Evolutionary conservation across 768 basidiomycete genomes (phyloP), one percentile per base, ranked within the genome.

Genomic region (Tulasnella sp.): DNA sequence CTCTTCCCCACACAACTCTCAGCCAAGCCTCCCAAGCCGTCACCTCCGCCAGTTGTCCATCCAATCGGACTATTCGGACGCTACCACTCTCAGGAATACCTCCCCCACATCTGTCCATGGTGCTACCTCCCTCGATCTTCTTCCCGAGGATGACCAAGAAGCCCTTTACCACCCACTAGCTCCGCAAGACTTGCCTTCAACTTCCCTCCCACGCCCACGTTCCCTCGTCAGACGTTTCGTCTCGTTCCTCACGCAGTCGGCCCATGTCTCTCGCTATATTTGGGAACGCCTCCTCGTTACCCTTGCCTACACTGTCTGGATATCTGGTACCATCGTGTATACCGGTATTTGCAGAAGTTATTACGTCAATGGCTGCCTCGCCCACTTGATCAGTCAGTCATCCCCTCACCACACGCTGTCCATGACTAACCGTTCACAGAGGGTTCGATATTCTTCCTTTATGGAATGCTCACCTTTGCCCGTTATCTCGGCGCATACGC

Each of bases 401-500:
- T 54, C 49, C 25, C 14, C 27, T 49, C 52, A 39, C 60, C 32
- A 29, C 17, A 45, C 4, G 12, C 25, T 32, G 2, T 46, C 29
- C 17, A 3, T 1, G 12, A 12, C 6, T 25, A 25, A 8, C 14
- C 6, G 6, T 23, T 32, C 36, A 19, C 39, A 89, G 87, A 89
- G 77, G 89, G 92, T 19, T 80, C 77, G 31, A 90, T 96, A 62
- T 98, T 98, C 71, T 90, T 90, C 81, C 80, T 78, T 58, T 97
- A 90, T 68, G 94, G 93, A 6, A 69, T 97, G 4, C 67, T 87
- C 49, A 81, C 86, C 0, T 98, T 96, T 67, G 86, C 81, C n/a
- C 84, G 94, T n/a, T 98, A 87, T 72, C 79, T 94, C 46, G 93
- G 93, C 25, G 80, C 87, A 4, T 91, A 83, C 67, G 77, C 88